Percentiles rank a stretch among this genome's conserved stretches.
phyloP scores from a whole-genome alignment of 495 filamentous ascomycete species.

The Chaetomium tenue region DNA sequence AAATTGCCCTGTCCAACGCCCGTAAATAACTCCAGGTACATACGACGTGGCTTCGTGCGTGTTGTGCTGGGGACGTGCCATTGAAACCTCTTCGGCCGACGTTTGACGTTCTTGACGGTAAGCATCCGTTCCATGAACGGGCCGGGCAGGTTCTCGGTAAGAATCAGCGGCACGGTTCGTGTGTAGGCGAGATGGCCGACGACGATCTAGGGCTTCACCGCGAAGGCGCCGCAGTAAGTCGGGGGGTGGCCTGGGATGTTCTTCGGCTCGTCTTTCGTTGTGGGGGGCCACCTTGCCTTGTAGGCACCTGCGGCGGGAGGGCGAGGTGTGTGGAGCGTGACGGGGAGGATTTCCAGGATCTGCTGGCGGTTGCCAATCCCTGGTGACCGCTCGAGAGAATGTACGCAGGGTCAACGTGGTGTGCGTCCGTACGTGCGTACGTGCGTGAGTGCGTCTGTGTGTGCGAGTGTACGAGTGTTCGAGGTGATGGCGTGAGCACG shows the following conservation, averaged over 20 bases:
- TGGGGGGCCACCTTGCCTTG: too few relatives aligned
- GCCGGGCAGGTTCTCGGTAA: not conserved
- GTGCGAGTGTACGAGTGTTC: not conserved
- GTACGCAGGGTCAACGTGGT: not conserved
- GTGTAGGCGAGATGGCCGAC: not conserved
- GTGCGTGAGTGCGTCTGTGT: not conserved
- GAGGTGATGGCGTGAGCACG: too few relatives aligned
- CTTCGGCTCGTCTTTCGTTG: not conserved
- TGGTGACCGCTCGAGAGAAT: not conserved
- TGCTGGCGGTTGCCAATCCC: not conserved
- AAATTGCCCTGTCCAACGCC: not conserved
- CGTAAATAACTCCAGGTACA: not conserved
- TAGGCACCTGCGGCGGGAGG: not conserved
- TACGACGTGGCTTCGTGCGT: not conserved
- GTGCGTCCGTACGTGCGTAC: not conserved
- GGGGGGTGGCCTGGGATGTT: not conserved
- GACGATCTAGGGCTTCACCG: not conserved
- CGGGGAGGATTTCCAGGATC: slow-evolving; percentile 1
- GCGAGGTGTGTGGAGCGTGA: slow-evolving; percentile 2
- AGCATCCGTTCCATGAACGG: not conserved
- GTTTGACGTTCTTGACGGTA: not conserved
- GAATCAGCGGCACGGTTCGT: not conserved
- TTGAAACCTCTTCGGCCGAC: not conserved
- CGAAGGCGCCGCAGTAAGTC: not conserved
- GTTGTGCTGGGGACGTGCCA: not conserved